phyloP scores from a whole-genome alignment of 805 yeast genomes.

The Myxozyma lipomycoides region DNA sequence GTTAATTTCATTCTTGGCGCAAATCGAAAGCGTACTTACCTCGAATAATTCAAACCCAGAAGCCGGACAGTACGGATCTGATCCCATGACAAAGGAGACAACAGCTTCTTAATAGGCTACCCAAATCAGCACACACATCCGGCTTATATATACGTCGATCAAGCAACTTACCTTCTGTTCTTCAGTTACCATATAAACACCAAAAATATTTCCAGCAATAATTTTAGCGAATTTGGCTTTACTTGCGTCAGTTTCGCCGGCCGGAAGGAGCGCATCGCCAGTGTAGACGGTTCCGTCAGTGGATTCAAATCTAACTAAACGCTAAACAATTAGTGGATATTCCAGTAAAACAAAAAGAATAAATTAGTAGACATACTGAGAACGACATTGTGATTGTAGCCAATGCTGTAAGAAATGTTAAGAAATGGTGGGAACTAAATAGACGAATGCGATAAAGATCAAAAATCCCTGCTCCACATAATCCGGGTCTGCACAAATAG shows the following conservation, averaged over 20 bases:
- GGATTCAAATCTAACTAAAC: constrained; percentile 47
- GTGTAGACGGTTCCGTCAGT: constrained; percentile 43
- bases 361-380: constrained; percentile 8
- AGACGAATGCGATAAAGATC: too few species aligned
- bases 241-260: constrained; percentile 40
- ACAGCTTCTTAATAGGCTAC: constrained; percentile 37
- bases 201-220: constrained; percentile 48
- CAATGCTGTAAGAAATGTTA: too few species aligned
- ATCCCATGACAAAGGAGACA: constrained; percentile 42
- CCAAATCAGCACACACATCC: not conserved
- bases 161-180: constrained; percentile 30
- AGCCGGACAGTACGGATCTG: constrained; percentile 44
- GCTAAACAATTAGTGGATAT: constrained; percentile 37
- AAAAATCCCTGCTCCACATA: too few species aligned
- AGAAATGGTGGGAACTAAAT: too few species aligned
- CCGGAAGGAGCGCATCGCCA: constrained; percentile 48
- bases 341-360: not conserved
- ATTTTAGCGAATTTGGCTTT: constrained; percentile 42
- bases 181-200: constrained; percentile 40
- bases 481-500: too few species aligned
- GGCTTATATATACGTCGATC: not conserved
- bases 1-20: not conserved
- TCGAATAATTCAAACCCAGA: constrained; percentile 51
- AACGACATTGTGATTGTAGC: constrained; percentile 14
- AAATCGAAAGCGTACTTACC: constrained; percentile 32